These are phyloP conservation scores for Gelatoporia subvermispora DNA, from an alignment of 768 basidiomycete species.

Conservation along the genomic window DNA sequence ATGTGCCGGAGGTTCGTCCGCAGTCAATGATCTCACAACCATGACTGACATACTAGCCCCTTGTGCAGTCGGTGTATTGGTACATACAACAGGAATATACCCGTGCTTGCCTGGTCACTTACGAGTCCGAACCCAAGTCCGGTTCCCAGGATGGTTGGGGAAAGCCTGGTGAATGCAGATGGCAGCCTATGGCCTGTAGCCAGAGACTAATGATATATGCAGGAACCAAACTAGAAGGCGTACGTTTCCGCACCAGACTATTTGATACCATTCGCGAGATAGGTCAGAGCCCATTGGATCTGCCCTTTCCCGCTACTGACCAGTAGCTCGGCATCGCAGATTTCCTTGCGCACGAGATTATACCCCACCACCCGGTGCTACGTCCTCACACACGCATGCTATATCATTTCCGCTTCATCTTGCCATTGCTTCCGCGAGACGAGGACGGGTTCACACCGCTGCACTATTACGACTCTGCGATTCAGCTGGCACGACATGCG, in stretches of 20 bases:
- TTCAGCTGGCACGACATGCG: slow-evolving; percentile 66
- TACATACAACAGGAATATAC: slow-evolving; percentile 73
- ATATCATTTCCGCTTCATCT: slow-evolving; percentile 74
- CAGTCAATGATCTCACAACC: neutral
- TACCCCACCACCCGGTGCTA: slow-evolving; percentile 64
- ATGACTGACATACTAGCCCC: neutral
- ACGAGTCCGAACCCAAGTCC: slow-evolving; percentile 66
- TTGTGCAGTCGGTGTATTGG: slow-evolving; percentile 51
- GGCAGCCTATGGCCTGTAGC: neutral
- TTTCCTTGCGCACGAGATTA: slow-evolving; percentile 61
- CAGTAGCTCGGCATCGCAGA: slow-evolving; percentile 35
- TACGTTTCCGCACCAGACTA: slow-evolving; percentile 63
- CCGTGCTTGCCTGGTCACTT: slow-evolving; percentile 66
- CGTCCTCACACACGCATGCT: slow-evolving; percentile 75
- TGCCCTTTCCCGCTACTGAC: neutral
- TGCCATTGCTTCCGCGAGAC: slow-evolving; percentile 53
- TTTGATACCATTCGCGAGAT: slow-evolving; percentile 67
- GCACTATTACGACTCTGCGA: slow-evolving; percentile 73
- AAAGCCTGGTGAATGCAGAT: slow-evolving; percentile 44
- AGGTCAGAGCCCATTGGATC: slow-evolving; percentile 39
- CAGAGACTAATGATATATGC: slow-evolving; percentile 2
- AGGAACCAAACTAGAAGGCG: slow-evolving; percentile 57
- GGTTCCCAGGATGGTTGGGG: slow-evolving; percentile 74
- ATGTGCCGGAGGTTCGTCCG: slow-evolving; percentile 53
- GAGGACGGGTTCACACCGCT: slow-evolving; percentile 62